These are phyloP conservation scores for Coelastrella sp. DNA, from an alignment of 139 green algal species.

Conservation along the genomic window DNA sequence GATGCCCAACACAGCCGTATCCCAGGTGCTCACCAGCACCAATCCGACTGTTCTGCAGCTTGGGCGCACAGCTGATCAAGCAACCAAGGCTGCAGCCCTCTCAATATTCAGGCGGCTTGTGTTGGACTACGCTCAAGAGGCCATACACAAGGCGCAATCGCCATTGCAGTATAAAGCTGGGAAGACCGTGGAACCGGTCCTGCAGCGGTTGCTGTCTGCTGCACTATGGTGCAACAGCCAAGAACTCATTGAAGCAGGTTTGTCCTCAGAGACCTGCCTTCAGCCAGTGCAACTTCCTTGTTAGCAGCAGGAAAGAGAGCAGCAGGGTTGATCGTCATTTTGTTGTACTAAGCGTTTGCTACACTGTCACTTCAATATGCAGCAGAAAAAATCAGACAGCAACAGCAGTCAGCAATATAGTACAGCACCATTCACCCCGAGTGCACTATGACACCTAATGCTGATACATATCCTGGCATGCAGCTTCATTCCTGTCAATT, in stretches of 20 bases:
- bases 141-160: constrained; percentile 4
- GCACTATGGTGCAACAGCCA: background rate
- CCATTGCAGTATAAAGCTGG: constrained; percentile 18
- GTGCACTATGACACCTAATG: too few relatives aligned
- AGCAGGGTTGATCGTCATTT: too few relatives aligned
- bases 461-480: background rate
- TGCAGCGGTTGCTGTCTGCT: constrained; percentile 28
- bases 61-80: background rate
- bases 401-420: too few relatives aligned
- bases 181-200: background rate
- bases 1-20: too few relatives aligned
- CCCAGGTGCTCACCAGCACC: background rate
- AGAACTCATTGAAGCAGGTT: constrained; percentile 5
- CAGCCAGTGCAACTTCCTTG: background rate
- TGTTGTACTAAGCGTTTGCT: too few relatives aligned
- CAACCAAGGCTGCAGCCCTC: background rate
- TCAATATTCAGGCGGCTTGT: background rate
- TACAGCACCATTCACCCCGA: too few relatives aligned
- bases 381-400: too few relatives aligned
- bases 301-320: too few relatives aligned
- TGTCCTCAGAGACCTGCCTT: background rate
- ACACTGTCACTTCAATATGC: too few relatives aligned
- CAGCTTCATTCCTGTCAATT: background rate
- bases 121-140: constrained; percentile 17
- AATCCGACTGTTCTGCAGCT: background rate